Conservation (phyloP, 2,329 filamentous ascomycete genomes). For the Pseudopyrenochaeta lycopersici region DNA sequence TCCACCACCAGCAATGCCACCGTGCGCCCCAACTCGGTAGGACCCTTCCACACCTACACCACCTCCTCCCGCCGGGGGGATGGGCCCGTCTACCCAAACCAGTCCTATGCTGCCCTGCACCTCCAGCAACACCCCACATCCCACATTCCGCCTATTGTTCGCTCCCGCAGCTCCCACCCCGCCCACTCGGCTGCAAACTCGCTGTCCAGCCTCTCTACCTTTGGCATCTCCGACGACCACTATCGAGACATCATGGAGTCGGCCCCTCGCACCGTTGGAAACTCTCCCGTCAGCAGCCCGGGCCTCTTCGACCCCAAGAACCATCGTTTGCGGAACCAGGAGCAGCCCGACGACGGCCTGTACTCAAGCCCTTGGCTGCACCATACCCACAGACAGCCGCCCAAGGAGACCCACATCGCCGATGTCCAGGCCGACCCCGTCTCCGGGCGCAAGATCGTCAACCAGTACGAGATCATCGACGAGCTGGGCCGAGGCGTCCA, state of each 20-base stretch:
- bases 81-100: conserved; percentile 57
- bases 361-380: conserved; percentile 62
- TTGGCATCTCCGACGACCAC: conserved; percentile 46
- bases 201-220: conserved; percentile 52
- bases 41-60: conserved; percentile 27
- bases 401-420: conserved; percentile 80
- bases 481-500: conserved; percentile 96
- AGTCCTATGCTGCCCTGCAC: conserved; percentile 60
- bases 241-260: conserved; percentile 47
- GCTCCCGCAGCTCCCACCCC: conserved; percentile 54
- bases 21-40: conserved; percentile 47
- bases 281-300: conserved; percentile 58
- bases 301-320: conserved; percentile 56
- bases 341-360: conserved; percentile 47
- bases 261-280: conserved; percentile 54
- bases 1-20: conserved; percentile 55
- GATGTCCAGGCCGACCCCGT: conserved; percentile 88
- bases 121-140: conserved; percentile 54
- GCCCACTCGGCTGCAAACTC: conserved; percentile 50
- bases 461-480: conserved; percentile 96
- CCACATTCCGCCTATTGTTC: conserved; percentile 47
- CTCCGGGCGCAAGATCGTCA: conserved; percentile 94
- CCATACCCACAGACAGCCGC: conserved; percentile 58
- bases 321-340: conserved; percentile 41
- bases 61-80: conserved; percentile 32